Conservation (phyloP, 108 stramenopile species). For the Skeletonema potamos region DNA sequence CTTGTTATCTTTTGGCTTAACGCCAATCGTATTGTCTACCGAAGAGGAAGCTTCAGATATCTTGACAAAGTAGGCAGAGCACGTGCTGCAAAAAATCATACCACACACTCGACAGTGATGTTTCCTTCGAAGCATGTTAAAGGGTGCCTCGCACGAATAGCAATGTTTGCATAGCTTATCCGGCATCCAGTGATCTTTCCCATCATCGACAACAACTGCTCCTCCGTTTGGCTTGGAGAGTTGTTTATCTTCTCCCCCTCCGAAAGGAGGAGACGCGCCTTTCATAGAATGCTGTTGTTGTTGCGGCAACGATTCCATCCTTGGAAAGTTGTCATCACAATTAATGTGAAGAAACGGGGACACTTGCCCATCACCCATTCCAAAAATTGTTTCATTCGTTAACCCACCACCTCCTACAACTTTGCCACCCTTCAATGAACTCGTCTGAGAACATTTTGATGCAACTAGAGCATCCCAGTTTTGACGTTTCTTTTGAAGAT, state of each 20-base stretch:
- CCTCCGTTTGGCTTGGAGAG: neutral
- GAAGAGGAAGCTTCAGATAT: constrained; percentile 23
- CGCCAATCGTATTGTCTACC: neutral
- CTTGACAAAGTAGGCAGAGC: constrained; percentile 89
- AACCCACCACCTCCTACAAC: neutral
- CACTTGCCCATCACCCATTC: neutral
- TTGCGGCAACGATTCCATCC: neutral
- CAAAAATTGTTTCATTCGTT: neutral
- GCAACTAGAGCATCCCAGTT: constrained; percentile 33
- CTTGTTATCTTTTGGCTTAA: neutral
- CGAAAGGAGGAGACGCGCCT: neutral
- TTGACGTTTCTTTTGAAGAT: constrained; percentile 12
- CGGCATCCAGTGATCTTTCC: constrained; percentile 89
- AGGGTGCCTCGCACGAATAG: constrained; percentile 90
- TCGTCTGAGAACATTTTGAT: neutral
- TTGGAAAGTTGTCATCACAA: neutral
- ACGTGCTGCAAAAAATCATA: constrained; percentile 95
- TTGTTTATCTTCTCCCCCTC: neutral
- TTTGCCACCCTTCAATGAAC: neutral
- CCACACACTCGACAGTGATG: constrained; percentile 99
- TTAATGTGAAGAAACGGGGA: neutral
- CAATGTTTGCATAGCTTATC: constrained; percentile 93
- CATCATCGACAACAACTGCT: constrained; percentile 48
- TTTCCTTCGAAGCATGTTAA: constrained; percentile 92
- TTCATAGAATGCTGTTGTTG: neutral